Evolutionary conservation across 495 filamentous ascomycete genomes (phyloP), one percentile per base, ranked within the genome.

Genomic region (Sabuloglossum arenarium): DNA sequence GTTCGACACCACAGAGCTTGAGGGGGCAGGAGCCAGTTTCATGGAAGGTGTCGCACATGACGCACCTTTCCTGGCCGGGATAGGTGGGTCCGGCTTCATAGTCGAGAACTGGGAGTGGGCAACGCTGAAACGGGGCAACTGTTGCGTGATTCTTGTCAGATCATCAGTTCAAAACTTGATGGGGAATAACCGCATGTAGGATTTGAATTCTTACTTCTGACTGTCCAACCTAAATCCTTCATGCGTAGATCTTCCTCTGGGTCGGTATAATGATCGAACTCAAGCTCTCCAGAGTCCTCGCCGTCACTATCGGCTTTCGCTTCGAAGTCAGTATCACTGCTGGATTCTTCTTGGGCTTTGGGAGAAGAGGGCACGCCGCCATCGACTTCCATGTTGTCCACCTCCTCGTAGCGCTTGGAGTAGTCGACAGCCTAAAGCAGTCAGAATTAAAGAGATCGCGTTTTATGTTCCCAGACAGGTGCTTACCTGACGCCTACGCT

Each of bases 1-100:
- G 63, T 61, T 87, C 81, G 10, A 73, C 68, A 0, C 80, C 81
- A 21, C 78, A 76, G 6, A 69, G 25, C 61, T 78, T 82, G 43
- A 86, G 68, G 2, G 74, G 75, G 59, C 84, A 88, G 16, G 63
- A 63, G 6, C 84, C 84, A 9, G 62, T 58, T 1, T 67, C 63
- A 62, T 88, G 84, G 21, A 49, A 52, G 14, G 63, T 61, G 3
- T 61, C 56, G 66, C 84, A 88, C 19, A 73, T 78, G 1, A 69
- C 56, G 59, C 84, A 87, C n/a, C 56, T 56, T 51, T 32, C 47
- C 47, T 51, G 47, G 23, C 47, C 47, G 28, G 47, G 24, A 14
- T 21, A 14, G 14, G 25, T 28, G 1, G 47, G 47, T 2, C 47
- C 47, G 3, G 47, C 47, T 3, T 51, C 24, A 4, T 5, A 28